Conservation (phyloP, 345 rosid species). For the Eucalyptus lansdowneana region DNA sequence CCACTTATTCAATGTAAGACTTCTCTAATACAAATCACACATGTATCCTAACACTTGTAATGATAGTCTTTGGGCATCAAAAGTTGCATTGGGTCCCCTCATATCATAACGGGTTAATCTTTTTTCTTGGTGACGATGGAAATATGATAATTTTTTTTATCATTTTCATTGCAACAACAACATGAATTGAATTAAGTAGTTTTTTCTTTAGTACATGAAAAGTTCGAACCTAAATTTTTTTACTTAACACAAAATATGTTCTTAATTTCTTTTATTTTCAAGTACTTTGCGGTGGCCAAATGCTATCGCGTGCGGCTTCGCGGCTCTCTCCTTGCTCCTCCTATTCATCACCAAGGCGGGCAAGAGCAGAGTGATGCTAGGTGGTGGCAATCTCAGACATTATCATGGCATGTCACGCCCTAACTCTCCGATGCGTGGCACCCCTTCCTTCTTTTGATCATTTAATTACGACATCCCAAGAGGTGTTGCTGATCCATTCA, state of each 20-base stretch:
- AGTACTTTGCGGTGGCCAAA: conserved; percentile 36
- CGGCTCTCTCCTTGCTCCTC: conserved; percentile 26
- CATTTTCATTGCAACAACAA: not conserved
- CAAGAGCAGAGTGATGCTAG: not conserved
- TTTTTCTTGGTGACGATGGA: not conserved
- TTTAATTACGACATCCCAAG: accelerated
- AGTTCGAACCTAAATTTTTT: not conserved
- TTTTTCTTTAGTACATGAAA: not conserved
- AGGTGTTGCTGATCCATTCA: accelerated
- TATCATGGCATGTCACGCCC: not conserved
- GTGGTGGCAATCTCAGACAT: conserved; percentile 20
- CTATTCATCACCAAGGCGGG: not conserved
- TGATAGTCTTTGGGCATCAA: conserved; percentile 73
- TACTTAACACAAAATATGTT: not conserved
- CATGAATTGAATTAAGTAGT: not conserved
- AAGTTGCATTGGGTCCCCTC: conserved; percentile 3
- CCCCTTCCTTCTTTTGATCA: too few species aligned
- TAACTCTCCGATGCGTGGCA: accelerated
- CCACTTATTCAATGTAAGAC: accelerated
- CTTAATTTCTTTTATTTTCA: not conserved
- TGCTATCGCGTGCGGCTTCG: conserved; percentile 40
- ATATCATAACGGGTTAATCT: accelerated
- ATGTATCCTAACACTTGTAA: not conserved
- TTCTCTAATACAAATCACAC: accelerated
- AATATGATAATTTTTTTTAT: not conserved